These are phyloP conservation scores for Oryza glaberrima DNA, from an alignment of 176 grass and related monocot genomes.

Conservation along the genomic window DNA sequence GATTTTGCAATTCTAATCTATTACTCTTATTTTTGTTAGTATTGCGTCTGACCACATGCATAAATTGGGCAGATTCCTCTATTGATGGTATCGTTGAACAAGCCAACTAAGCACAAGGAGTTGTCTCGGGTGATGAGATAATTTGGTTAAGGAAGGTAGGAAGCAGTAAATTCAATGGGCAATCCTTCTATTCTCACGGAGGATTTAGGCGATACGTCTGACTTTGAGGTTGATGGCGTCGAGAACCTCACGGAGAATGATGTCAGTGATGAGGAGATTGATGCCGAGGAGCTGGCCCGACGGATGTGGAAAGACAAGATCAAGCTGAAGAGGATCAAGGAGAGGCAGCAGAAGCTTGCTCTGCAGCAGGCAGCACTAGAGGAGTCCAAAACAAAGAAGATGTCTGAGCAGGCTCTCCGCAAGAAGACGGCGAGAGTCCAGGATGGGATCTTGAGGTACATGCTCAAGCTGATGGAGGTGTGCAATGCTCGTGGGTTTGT, in stretches of 20 bases:
- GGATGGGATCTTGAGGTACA: conserved; percentile 93
- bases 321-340: conserved; percentile 85
- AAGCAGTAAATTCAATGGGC: conserved; percentile 50
- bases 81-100: conserved; percentile 16
- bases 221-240: conserved; percentile 68
- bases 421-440: conserved; percentile 91
- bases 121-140: background rate
- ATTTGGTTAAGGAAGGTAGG: background rate
- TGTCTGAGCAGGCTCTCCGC: conserved; percentile 74
- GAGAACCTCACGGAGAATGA: conserved; percentile 77
- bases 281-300: conserved; percentile 63
- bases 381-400: conserved; percentile 65
- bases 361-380: conserved; percentile 37
- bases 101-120: background rate
- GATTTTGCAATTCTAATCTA: background rate
- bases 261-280: conserved; percentile 97
- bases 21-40: background rate
- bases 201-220: conserved; percentile 59
- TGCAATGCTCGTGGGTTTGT: conserved; percentile 56
- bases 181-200: conserved; percentile 46
- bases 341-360: conserved; percentile 59
- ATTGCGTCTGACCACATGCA: conserved; percentile 3
- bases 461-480: conserved; percentile 80
- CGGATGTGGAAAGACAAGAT: conserved; percentile 96
- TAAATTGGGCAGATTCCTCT: conserved; percentile 26